Evolutionary conservation across 2,329 filamentous ascomycete genomes (phyloP), one percentile per base, ranked within the genome.

Genomic region (Aspergillus udagawae): DNA sequence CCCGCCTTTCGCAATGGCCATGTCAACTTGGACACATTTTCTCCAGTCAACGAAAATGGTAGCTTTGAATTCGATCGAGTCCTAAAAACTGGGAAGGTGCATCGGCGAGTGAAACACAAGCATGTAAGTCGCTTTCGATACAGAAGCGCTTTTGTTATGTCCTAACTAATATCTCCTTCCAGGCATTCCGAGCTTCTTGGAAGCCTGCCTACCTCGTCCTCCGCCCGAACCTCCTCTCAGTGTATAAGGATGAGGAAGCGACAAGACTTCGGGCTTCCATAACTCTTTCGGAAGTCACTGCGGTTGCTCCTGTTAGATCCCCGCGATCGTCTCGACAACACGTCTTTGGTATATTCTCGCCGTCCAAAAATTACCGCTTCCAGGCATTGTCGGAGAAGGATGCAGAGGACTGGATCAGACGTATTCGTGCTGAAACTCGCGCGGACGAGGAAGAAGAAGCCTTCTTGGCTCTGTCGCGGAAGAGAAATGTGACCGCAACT

Each of bases 31-130:
- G 86, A 89, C 63, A 81, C 86, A 17, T 86, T 91, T 69, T 94
- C 91, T 29, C 91, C 92, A 4, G 91, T 97, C 62, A 96, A 93
- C 71, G 88, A 96, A 74, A 92, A 96, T 74, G 94, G 94, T 61
- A 94, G 91, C 74, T 99, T 96, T 73, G 92, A 94, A 69, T 96
- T 95, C 69, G 94, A 99, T 74, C 88, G 92, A 52, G 90, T 97
- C 55, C 83, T 97, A 73, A 97, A 96, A 78, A 86, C 88, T 56
- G 92, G 93, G 58, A 89, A 88, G 64, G 86, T 96, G 42, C 84
- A 89, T 70, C 96, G 96, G 76, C 86, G 93, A 65, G 95, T 92
- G 20, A 89, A 92, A 67, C 96, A 93, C 80, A 97, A 93, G 59
- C 96, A 95, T 87, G 91, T 92, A 75, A 60, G 67, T 60, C 38